phyloP scores from a whole-genome alignment of 1,284 basidiomycete species.

The Kalmanozyma brasiliensis region DNA sequence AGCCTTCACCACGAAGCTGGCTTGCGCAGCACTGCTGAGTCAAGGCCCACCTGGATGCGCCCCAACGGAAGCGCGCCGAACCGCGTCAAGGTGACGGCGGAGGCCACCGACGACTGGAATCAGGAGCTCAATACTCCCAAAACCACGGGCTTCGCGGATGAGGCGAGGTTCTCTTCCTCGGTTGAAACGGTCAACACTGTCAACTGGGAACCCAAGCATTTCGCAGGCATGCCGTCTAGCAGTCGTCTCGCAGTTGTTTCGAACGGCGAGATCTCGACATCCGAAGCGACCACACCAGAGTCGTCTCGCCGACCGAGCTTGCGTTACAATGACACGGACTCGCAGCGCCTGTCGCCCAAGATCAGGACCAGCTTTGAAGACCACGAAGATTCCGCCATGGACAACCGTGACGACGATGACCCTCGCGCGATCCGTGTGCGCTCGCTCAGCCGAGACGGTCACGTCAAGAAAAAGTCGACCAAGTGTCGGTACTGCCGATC shows the following conservation, averaged over 20 bases:
- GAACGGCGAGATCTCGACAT: conserved; percentile 33
- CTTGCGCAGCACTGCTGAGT: conserved; percentile 4
- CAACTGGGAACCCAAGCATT: conserved; percentile 23
- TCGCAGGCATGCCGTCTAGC: conserved; percentile 2
- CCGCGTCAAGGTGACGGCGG: not conserved
- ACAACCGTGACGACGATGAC: conserved; percentile 33
- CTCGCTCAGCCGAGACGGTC: conserved; percentile 40
- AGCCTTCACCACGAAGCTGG: conserved; percentile 15
- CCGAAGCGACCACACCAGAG: conserved; percentile 43
- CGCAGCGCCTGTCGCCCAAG: conserved; percentile 16
- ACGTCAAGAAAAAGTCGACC: conserved; percentile 47
- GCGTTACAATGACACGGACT: conserved; percentile 15
- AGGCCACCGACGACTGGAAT: conserved; percentile 2
- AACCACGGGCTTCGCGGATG: conserved; percentile 19
- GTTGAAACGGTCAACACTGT: conserved; percentile 39
- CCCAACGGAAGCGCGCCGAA: conserved; percentile 1
- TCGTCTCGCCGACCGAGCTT: conserved; percentile 45
- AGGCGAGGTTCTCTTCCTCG: conserved; percentile 39
- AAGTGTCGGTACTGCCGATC: conserved; percentile 46
- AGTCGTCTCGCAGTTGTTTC: conserved; percentile 19
- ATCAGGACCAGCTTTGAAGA: conserved; percentile 16
- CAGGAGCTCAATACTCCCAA: conserved; percentile 36
- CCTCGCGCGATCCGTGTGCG: conserved; percentile 18
- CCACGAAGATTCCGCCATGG: conserved; percentile 6
- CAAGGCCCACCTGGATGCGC: conserved; percentile 9